Base-by-base conservation (phyloP, 257 asterid species). In the Petrea volubilis region DNA sequence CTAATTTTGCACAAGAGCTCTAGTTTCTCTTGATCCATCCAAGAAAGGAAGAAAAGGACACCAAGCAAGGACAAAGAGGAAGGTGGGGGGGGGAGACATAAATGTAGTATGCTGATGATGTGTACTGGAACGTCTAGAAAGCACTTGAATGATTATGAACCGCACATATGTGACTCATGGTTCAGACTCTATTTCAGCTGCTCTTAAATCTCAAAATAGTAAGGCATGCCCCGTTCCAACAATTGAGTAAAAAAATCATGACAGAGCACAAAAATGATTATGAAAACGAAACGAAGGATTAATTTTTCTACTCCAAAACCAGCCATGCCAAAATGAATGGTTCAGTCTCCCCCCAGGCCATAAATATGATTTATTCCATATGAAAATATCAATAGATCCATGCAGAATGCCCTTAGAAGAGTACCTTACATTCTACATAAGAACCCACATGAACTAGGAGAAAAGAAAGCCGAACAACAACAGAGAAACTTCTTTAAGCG, bases 191-290 rank as follows among this genome's bases (percentile, higher is more conserved):
- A 21, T 44, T 62, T 20, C 18, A 23, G 46, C 59, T 56, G 25
- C 25, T 46, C 68, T 36, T 62, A 59, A 10, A 50, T 56, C 70
- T n/a, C n/a, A 38, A 6, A 38, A 8, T 41, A 58, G 58, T 21
- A 50, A 25, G 18, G 33, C 44, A 64, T 33, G 17, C 14, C 60
- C 65, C 23, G 62, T 43, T 29, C 7, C 61, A 44, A 58, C 17
- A 44, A 36, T 49, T 47, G 18, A 38, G 13, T 74, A 57, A 43
- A 31, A 49, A 71, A 5, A 28, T n/a, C 71, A 71, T 38, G 27
- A 20, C 53, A 70, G 29, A 49, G 33, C 41, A 36, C 10, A 23
- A 36, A 36, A 10, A 47, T 24, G 33, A 43, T 31, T n/a, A 40
- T 34, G 46, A 40, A 29, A 64, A 53, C 5, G 23, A 55, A 52